Percentiles rank a stretch among this genome's conserved stretches.
Evolutionary conservation across 306 rosid species (phyloP).

Genomic region (Fragaria vesca): DNA sequence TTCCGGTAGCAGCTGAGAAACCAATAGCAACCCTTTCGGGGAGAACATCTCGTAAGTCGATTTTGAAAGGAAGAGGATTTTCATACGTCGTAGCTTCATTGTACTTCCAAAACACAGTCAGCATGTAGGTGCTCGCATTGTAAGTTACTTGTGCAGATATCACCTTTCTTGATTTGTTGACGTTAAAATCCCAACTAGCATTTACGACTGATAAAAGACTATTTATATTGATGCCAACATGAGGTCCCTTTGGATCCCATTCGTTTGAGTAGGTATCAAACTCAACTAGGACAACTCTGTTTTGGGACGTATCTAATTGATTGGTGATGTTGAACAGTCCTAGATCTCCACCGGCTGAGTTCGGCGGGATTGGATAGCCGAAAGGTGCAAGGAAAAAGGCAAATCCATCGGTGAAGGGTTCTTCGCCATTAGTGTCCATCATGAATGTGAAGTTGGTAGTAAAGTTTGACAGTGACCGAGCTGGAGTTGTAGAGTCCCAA

Average conservation of each 20-base stretch:
- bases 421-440: not conserved
- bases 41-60: slow-evolving; percentile 27
- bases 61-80: not conserved
- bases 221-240: slow-evolving; percentile 23
- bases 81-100: not conserved
- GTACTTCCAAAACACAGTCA: slow-evolving; percentile 21
- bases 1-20: slow-evolving; percentile 37
- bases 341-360: slow-evolving; percentile 14
- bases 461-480: slow-evolving; percentile 8
- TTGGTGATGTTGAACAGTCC: slow-evolving; percentile 18
- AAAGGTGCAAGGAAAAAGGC: slow-evolving; percentile 25
- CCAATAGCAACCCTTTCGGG: slow-evolving; percentile 37
- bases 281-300: slow-evolving; percentile 26
- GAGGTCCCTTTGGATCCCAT: slow-evolving; percentile 17
- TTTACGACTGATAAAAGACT: not conserved
- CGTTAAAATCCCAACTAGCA: slow-evolving; percentile 8
- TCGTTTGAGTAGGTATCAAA: slow-evolving; percentile 19
- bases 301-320: not conserved
- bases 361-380: not conserved
- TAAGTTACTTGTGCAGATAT: slow-evolving; percentile 16
- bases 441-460: slow-evolving; percentile 19
- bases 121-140: slow-evolving; percentile 24
- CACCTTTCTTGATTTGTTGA: not conserved
- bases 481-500: slow-evolving; percentile 14
- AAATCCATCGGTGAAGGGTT: slow-evolving; percentile 1